phyloP scores from a whole-genome alignment of 2,329 filamentous ascomycete genomes.

The Ascochyta clinopodiicola region DNA sequence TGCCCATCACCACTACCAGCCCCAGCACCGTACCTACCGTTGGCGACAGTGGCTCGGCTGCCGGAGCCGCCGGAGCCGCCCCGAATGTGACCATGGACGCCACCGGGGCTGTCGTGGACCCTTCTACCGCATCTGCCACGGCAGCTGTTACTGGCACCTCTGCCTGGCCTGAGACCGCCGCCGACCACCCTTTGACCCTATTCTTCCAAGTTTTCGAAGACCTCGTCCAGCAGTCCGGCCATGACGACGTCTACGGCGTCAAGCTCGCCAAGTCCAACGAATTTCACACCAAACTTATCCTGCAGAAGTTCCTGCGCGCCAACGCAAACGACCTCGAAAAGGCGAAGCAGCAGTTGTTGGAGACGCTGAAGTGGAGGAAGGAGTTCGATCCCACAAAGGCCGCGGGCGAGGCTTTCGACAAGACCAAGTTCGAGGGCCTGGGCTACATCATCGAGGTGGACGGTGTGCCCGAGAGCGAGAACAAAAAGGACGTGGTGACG shows the following conservation, averaged over 20 bases:
- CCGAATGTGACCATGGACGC: constrained; percentile 13
- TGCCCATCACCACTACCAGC: constrained; percentile 17
- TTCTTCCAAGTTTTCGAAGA: constrained; percentile 65
- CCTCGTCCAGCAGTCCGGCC: constrained; percentile 63
- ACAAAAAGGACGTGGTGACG: constrained; percentile 72
- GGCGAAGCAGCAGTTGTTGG: constrained; percentile 78
- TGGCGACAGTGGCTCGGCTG: constrained; percentile 4
- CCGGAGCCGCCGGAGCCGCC: constrained; percentile 13
- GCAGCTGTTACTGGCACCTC: constrained; percentile 19
- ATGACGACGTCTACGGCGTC: constrained; percentile 89
- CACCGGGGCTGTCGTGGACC: constrained; percentile 6
- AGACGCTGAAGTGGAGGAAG: constrained; percentile 84
- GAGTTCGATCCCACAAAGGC: constrained; percentile 73
- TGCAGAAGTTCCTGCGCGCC: constrained; percentile 93
- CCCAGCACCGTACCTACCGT: constrained; percentile 13
- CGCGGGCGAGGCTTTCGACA: constrained; percentile 66
- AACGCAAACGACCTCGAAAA: constrained; percentile 78
- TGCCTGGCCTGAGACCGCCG: constrained; percentile 46
- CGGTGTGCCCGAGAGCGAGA: constrained; percentile 58
- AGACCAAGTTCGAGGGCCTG: constrained; percentile 74
- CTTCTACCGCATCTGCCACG: constrained; percentile 1
- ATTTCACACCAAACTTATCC: constrained; percentile 79
- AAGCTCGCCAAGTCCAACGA: constrained; percentile 61
- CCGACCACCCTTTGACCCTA: constrained; percentile 56
- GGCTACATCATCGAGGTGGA: constrained; percentile 81